phyloP scores from a whole-genome alignment of 129 eudicot species.

The Tanacetum coccineum region DNA sequence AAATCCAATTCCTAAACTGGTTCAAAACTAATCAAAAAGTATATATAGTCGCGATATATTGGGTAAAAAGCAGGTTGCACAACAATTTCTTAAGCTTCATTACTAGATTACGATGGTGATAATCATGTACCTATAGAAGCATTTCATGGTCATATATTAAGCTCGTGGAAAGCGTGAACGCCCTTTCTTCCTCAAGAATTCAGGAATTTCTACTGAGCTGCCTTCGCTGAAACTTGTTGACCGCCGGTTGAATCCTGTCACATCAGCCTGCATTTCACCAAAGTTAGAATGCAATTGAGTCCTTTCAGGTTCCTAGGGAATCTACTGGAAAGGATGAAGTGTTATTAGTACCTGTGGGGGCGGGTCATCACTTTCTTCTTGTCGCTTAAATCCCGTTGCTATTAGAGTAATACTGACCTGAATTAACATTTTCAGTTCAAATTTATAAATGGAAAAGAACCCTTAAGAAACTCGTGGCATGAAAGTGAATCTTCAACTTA shows the following conservation, averaged over 20 bases:
- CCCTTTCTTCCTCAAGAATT: constrained; percentile 88
- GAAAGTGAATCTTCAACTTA: constrained; percentile 30
- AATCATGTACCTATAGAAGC: constrained; percentile 9
- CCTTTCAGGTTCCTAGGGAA: background rate
- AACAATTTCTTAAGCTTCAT: background rate
- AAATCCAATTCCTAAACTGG: constrained; percentile 23
- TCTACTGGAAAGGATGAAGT: background rate
- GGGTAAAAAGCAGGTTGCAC: constrained; percentile 10
- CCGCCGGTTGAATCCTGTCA: constrained; percentile 21
- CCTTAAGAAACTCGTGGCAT: background rate
- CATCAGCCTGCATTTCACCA: constrained; percentile 42
- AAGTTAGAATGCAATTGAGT: background rate
- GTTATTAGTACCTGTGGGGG: constrained; percentile 26
- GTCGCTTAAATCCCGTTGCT: constrained; percentile 95
- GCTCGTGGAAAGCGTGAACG: constrained; percentile 90
- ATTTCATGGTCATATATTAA: constrained; percentile 23
- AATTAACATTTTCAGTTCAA: constrained; percentile 16
- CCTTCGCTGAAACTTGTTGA: constrained; percentile 36
- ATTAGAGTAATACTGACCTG: constrained; percentile 90
- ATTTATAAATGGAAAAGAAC: background rate
- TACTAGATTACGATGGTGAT: background rate
- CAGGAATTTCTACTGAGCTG: constrained; percentile 63
- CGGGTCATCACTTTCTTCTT: constrained; percentile 71
- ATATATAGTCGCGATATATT: background rate
- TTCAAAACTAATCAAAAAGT: constrained; percentile 11